Evolutionary conservation across 306 rosid genomes (phyloP), one percentile per base, ranked within the genome.

Genomic region (Prunus dulcis): DNA sequence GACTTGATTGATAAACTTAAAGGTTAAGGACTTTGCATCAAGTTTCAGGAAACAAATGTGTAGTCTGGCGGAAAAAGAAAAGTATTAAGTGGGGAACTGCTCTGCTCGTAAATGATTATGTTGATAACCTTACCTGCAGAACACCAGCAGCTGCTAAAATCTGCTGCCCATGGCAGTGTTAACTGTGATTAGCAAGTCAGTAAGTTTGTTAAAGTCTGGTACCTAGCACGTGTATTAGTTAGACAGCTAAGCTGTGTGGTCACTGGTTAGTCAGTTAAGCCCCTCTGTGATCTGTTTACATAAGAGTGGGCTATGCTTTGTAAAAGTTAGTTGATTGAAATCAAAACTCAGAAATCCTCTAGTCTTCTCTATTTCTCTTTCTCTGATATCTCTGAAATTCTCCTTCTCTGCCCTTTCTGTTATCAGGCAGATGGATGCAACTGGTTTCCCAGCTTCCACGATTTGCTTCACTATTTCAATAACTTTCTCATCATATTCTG

Each of bases 61-160:
- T 43, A 3, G 13, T 46, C 50, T 6, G 7, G 10, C 5, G 1
- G 0, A n/a, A 30, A 2, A 23, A 64, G 3, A 20, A 19, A 66
- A 22, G 5, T 61, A 12, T 18, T 60, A 38, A n/a, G 3, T 19
- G 1, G 17, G 47, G 12, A 71, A 43, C 30, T 72, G 11, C n/a
- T 22, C 38, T 72, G 11, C n/a, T 22, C 38, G 67, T 34, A 51
- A 55, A 20, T 19, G 25, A 74, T 72, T 12, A 19, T 56, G 13
- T 69, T 14, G 53, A 82, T 38, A 70, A 63, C 50, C 52, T 25
- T 88, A 92, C 96, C 97, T 92, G 83, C 57, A 95, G 93, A 80
- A 90, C 91, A 76, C 79, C 88, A 53, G 96, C 96, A 58, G 97
- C 96, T 57, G 93, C 86, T 81, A 95, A 87, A 83, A 95, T 83